These are phyloP conservation scores for Chamaenerion angustifolium DNA, from an alignment of 345 rosid species.

Conservation along the genomic window DNA sequence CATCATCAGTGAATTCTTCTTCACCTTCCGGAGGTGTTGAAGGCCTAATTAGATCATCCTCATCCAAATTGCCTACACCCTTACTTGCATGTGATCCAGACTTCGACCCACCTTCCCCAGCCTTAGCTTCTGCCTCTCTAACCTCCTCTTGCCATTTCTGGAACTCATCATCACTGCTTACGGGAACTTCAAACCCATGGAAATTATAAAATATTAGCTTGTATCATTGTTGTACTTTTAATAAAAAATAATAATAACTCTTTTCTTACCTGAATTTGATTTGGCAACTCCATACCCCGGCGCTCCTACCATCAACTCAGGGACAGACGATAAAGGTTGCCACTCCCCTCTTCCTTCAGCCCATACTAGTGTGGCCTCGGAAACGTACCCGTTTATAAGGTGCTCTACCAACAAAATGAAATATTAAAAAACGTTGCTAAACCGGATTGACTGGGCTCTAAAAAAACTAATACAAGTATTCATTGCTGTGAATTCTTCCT, in stretches of 20 bases:
- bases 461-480: neutral
- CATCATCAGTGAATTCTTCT: constrained; percentile 91
- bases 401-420: constrained; percentile 58
- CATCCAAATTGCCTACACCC: constrained; percentile 13
- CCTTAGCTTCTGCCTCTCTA: constrained; percentile 53
- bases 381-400: constrained; percentile 58
- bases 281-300: constrained; percentile 18
- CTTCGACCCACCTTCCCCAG: constrained; percentile 44
- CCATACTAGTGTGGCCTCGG: constrained; percentile 66
- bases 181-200: constrained; percentile 24
- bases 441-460: neutral
- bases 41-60: constrained; percentile 25
- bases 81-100: constrained; percentile 26
- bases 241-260: neutral
- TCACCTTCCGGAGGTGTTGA: constrained; percentile 76
- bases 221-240: neutral
- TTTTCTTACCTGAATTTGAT: constrained; percentile 27
- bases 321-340: constrained; percentile 66
- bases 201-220: constrained; percentile 7
- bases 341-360: constrained; percentile 75
- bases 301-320: constrained; percentile 39
- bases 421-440: neutral
- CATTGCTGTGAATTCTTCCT: too few relatives aligned
- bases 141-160: constrained; percentile 88
- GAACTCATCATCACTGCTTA: constrained; percentile 51